phyloP scores from a whole-genome alignment of 2,329 filamentous ascomycete genomes.

The Nothophoma quercina region DNA sequence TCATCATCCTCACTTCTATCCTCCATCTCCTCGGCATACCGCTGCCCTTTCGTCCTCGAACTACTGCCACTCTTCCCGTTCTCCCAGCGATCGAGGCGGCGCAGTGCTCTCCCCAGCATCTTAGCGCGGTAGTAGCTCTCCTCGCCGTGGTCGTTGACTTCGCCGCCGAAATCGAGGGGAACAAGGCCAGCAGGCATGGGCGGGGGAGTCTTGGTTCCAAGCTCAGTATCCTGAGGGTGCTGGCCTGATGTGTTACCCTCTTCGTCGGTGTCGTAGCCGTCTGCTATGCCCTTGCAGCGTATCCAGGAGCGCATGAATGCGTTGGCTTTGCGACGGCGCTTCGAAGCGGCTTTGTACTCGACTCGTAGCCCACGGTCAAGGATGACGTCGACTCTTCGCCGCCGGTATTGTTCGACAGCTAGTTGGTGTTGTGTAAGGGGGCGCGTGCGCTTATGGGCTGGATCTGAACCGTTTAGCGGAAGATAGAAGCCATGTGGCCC shows the following conservation, averaged over 20 bases:
- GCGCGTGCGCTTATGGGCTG: slow-evolving; percentile 64
- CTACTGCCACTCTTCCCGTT: slow-evolving; percentile 39
- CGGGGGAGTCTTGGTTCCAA: slow-evolving; percentile 40
- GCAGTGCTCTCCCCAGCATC: slow-evolving; percentile 67
- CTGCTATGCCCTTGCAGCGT: slow-evolving; percentile 61
- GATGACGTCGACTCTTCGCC: slow-evolving; percentile 81
- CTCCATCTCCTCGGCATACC: slow-evolving; percentile 10
- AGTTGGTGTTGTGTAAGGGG: slow-evolving; percentile 83
- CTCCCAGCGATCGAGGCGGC: slow-evolving; percentile 76
- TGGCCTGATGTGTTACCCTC: slow-evolving; percentile 41
- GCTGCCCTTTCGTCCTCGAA: slow-evolving; percentile 4
- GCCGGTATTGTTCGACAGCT: slow-evolving; percentile 79
- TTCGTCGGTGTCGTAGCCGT: slow-evolving; percentile 58
- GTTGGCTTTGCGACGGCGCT: slow-evolving; percentile 69
- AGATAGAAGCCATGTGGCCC: slow-evolving; percentile 61
- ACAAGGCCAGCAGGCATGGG: slow-evolving; percentile 63
- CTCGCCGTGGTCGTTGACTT: slow-evolving; percentile 79
- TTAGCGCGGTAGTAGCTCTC: slow-evolving; percentile 72
- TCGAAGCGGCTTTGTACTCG: slow-evolving; percentile 69
- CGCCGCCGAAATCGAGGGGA: slow-evolving; percentile 60
- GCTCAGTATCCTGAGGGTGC: slow-evolving; percentile 47
- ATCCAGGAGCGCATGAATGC: slow-evolving; percentile 71
- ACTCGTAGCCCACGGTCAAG: slow-evolving; percentile 76
- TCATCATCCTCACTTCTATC: slow-evolving; percentile 32
- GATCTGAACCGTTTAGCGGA: slow-evolving; percentile 59